A percentile compares a stretch with the other conserved stretches of the same genome.
phyloP scores from a whole-genome alignment of 139 green algal genomes.

The Gonium pectorale region DNA sequence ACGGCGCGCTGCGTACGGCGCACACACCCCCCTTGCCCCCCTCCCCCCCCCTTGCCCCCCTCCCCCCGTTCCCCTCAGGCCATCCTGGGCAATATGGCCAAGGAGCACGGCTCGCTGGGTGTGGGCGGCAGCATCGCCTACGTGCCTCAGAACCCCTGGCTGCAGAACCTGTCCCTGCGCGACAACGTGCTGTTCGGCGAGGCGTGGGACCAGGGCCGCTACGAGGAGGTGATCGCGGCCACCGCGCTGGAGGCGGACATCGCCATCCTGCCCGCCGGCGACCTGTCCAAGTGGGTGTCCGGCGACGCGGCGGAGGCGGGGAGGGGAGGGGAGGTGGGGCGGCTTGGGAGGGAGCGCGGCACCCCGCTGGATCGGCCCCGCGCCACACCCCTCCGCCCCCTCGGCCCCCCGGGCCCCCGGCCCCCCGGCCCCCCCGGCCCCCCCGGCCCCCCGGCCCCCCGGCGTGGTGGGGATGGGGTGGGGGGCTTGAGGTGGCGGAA shows the following conservation, averaged over 20 bases:
- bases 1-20: no score
- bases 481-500: no score
- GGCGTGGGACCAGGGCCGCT: constrained; percentile 55
- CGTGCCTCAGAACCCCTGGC: constrained; percentile 72
- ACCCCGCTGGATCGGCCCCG: background rate
- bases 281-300: constrained; percentile 53
- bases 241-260: constrained; percentile 68
- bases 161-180: constrained; percentile 75
- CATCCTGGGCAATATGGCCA: constrained; percentile 68
- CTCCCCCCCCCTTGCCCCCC: no score
- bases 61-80: no score
- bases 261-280: constrained; percentile 66
- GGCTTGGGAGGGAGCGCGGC: no score
- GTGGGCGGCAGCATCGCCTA: constrained; percentile 53
- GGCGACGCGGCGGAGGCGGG: no score
- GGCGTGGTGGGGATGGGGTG: no score
- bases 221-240: constrained; percentile 61
- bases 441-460: no score
- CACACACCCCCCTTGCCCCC: no score
- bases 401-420: background rate
- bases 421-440: no score
- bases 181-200: constrained; percentile 77
- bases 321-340: background rate
- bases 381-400: no score
- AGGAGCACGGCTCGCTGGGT: constrained; percentile 42